Conservation (phyloP, 2,329 filamentous ascomycete species). For the Stachybotrys elegans region DNA sequence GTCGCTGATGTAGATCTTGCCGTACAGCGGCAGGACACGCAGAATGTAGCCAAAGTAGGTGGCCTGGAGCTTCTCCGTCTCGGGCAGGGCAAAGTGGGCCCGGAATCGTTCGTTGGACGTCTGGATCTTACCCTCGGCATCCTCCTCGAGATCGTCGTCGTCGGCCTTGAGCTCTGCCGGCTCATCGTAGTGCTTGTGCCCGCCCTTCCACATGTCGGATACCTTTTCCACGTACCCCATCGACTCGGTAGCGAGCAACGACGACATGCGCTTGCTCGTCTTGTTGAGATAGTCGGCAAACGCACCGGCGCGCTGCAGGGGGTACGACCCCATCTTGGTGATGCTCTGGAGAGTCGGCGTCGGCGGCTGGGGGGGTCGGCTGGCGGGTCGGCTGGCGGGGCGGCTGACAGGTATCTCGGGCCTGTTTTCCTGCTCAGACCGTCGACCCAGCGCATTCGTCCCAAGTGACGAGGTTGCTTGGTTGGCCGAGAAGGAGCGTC, state of each 20-base stretch:
- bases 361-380: constrained; percentile 4
- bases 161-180: constrained; percentile 46
- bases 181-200: constrained; percentile 80
- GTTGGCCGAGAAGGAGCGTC: constrained; percentile 38
- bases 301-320: constrained; percentile 75
- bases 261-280: constrained; percentile 76
- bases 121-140: constrained; percentile 60
- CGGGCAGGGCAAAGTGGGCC: constrained; percentile 83
- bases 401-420: background rate
- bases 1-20: constrained; percentile 92
- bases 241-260: constrained; percentile 77
- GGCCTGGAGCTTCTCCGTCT: constrained; percentile 76
- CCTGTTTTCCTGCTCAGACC: constrained; percentile 5
- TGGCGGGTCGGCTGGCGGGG: background rate
- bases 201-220: constrained; percentile 93
- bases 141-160: constrained; percentile 50
- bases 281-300: constrained; percentile 79
- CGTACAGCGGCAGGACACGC: constrained; percentile 84
- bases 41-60: constrained; percentile 93
- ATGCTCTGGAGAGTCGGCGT: constrained; percentile 47
- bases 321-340: constrained; percentile 63
- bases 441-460: constrained; percentile 8
- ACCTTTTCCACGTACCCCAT: constrained; percentile 97
- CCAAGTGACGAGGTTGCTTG: too few relatives aligned
- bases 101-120: constrained; percentile 77